Conservation (phyloP, 2,329 filamentous ascomycete species). For the Penicillium sp. region DNA sequence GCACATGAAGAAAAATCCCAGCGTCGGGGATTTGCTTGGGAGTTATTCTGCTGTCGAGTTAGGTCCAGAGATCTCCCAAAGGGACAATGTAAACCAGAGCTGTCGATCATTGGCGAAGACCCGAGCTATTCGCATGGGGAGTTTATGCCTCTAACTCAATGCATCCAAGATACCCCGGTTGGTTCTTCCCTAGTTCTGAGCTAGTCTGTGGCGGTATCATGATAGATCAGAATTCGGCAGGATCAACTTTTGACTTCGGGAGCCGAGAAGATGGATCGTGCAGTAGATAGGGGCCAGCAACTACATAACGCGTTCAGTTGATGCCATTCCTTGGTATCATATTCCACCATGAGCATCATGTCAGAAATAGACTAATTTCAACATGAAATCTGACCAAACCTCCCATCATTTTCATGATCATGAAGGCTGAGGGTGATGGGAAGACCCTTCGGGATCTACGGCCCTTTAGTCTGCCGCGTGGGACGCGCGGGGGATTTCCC, state of each 20-base stretch:
- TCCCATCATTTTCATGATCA: neutral
- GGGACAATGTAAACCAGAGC: neutral
- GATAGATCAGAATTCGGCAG: neutral
- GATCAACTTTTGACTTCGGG: neutral
- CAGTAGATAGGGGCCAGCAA: neutral
- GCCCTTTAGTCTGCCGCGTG: neutral
- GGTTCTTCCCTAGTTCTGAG: neutral
- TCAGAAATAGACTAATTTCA: neutral
- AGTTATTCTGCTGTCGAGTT: neutral
- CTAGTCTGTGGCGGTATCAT: neutral
- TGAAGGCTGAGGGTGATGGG: neutral
- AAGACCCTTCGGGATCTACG: neutral
- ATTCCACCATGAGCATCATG: neutral
- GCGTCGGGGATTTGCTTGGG: neutral
- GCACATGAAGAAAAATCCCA: neutral
- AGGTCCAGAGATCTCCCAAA: neutral
- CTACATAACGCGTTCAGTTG: neutral
- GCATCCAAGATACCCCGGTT: neutral
- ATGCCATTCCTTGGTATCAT: neutral
- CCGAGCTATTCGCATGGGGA: neutral
- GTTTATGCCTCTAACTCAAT: neutral
- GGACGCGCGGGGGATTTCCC: conserved; percentile 8
- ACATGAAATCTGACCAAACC: neutral
- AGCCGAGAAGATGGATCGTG: neutral
- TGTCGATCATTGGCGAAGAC: neutral